Evolutionary conservation across 768 basidiomycete genomes (phyloP), one percentile per base, ranked within the genome.

Genomic region (Piloderma croceum): DNA sequence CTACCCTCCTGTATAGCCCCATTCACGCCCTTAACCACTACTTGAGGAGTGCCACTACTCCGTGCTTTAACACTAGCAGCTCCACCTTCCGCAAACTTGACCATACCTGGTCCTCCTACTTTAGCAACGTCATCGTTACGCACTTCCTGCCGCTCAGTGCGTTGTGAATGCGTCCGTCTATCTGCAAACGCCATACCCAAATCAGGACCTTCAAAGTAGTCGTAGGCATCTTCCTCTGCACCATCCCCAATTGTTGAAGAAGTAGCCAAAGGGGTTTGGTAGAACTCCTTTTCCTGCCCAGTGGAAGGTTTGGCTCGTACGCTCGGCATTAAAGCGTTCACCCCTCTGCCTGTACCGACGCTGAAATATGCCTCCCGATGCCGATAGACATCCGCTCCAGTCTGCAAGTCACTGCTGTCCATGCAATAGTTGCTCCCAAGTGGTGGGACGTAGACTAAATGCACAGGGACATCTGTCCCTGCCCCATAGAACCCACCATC

Each of bases 361-460:
- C 65, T 69, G 52, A 65, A 63, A 38, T 61, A 62, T 24, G 58
- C 53, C 42, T 59, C 61, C 18, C 56, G 61, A 22, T 62, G 62
- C 41, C 56, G 56, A 46, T 63, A 62, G 15, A 61, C 55, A 46
- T 62, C 62, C 44, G 29, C 10, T 10, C 29, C 29, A 31, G 10
- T 31, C 10, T 31, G 29, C 10, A 31, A 15, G 17, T 63, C 62
- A 20, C 43, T 43, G 2, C 49, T 44, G 20, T 39, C 41, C 36
- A 27, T 37, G 34, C 52, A 51, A 42, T 62, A 63, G 31, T 53
- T 58, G 24, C 51, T 51, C 24, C 54, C 53, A 4, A 58, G 53
- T n/a, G 70, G 64, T 1, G 83, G 83, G 12, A 81, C 79, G 52
- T 84, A 86, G 18, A 86, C 83, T 47, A 86, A 68, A 45, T 83